Evolutionary conservation across 768 basidiomycete genomes (phyloP).

Genomic region (Serendipita sp.): DNA sequence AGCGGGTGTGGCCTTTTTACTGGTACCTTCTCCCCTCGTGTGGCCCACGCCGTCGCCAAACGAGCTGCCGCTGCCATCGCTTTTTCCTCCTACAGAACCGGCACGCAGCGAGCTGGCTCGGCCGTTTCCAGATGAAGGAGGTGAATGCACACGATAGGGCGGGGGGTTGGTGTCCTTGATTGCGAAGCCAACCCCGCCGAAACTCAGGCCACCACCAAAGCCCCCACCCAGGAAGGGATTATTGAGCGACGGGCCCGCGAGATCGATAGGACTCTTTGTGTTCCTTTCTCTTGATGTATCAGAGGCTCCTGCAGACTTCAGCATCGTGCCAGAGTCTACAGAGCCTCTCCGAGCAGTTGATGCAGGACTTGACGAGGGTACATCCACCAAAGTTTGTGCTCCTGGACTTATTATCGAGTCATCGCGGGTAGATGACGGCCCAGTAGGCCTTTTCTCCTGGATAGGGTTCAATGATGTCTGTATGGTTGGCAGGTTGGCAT

Average conservation of each 20-base stretch:
- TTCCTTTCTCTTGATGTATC: neutral
- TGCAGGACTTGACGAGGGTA: neutral
- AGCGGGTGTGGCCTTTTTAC: neutral
- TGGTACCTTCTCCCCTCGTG: neutral
- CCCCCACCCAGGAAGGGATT: constrained; percentile 2
- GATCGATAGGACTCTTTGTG: neutral
- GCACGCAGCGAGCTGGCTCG: neutral
- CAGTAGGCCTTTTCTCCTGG: neutral
- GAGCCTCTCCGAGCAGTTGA: neutral
- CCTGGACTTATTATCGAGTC: neutral
- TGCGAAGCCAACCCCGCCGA: neutral
- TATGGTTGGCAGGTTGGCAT: neutral
- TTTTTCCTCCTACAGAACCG: neutral
- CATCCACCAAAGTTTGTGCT: neutral
- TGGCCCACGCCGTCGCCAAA: neutral
- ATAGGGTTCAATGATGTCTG: neutral
- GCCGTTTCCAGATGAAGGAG: neutral
- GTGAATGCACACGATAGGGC: constrained; percentile 1
- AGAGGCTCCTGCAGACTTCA: neutral
- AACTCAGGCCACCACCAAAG: neutral
- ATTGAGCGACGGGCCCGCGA: neutral
- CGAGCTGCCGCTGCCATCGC: neutral
- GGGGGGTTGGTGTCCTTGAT: neutral
- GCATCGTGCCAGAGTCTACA: neutral
- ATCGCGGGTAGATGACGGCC: neutral